Base-by-base conservation (phyloP, 2,329 filamentous ascomycete species). In the Mycosphaerella sp. region DNA sequence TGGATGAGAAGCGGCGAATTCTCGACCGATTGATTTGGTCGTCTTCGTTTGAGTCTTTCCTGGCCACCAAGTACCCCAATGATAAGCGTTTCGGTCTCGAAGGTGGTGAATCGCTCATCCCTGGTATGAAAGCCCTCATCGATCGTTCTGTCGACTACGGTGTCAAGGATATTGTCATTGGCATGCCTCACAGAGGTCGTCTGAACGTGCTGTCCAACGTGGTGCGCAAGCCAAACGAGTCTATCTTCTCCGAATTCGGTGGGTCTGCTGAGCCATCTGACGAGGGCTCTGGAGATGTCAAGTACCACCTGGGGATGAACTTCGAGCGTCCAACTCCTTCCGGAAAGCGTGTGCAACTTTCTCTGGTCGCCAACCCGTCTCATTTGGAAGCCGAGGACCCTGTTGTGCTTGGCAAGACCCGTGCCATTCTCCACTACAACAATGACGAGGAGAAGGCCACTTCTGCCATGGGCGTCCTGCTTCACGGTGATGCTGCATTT, bases 251-350 rank as follows among this genome's bases (percentile, higher is more conserved):
- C 71, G 93, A 98, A 74, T 98, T 98, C 68, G 87, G 89, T 59
- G 93, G 93, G 65, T 89, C 86, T 45, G 78, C 87, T 21, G 89
- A 89, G 69, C 88, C 89, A 52, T 87, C 88, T 64, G 93, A 97
- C 64, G 92, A 98, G 76, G 93, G 93, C 56, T 97, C 93, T 55
- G 93, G 93, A 67, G 93, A 98, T 72, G 93, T 98, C 74, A 98
- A 98, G 76, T 98, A 98, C 78, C 93, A 98, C 78, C 79, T 98
- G 67, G 93, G 93, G 70, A 98, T 98, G 93, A 98, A 98, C 80
- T 98, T 98, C 65, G 93, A 98, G 78, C 89, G 93, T 60, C 93
- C 93, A 51, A 98, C 93, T 8, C 93, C 93, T 55, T 97, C 92
- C 42, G 93, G 93, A 66, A 97, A 97, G 82, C 93, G 93, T 61